Evolutionary conservation across 2,329 filamentous ascomycete genomes (phyloP), one percentile per base, ranked within the genome.

Genomic region (Exophiala aquamarina): DNA sequence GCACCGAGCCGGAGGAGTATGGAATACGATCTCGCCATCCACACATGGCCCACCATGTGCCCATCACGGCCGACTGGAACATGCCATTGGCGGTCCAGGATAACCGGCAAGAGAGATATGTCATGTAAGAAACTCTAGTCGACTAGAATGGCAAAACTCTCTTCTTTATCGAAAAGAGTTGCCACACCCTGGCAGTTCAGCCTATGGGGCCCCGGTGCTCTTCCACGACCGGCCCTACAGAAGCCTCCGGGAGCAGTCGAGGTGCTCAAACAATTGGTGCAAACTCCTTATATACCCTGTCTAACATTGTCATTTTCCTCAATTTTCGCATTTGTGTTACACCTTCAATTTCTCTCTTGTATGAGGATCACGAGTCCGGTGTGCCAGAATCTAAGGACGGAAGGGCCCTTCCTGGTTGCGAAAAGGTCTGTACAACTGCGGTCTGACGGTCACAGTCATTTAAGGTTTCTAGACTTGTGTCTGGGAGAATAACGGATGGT

Each of bases 1-100:
- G 87, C 74, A 81, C 87, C 3, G 86, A 93, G 63, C 83, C 85
- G 5, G 76, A 82, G 44, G 74, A 78, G 46, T 86, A 84, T 58
- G 81, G 84, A 35, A 71, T 79, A 54, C 85, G 82, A 66, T 73
- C 79, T 19, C 52, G 55, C 11, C 44, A 57, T 33, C 14, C 41
- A 31, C 52, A 57, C 29, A 47, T 58, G 46, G 43, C 39, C 13
- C 48, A 55, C 36, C 47, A 50, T 26, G 37, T 59, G 42, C 41
- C 55, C 10, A 39, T 57, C 15, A 45, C 42, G 11, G 39, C 47
- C 19, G 54, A 57, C 33, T 59, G 56, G 56, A 50, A 39, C 37
- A 53, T 57, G 49, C 48, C 55, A 18, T 34, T 57, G 35, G 40
- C 47, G 20, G 34, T 54, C 21, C 51, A 52, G 28, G 52, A 59